Evolutionary conservation across 73 alveolate genomes (phyloP), one percentile per base, ranked within the genome.

Genomic region (Diophrys appendiculata): DNA sequence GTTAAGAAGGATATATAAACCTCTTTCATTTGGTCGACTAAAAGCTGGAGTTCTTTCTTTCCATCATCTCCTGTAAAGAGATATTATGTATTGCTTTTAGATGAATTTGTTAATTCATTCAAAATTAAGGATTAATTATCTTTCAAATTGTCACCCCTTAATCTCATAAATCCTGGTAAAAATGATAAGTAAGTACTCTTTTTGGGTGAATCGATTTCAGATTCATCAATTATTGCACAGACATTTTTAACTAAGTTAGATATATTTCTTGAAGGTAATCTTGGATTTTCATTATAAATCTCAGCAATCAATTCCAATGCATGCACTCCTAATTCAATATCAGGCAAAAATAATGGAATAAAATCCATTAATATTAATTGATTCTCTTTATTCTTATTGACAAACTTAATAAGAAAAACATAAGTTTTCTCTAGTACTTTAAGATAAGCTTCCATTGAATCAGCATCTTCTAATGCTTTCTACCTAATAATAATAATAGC

Each of bases 301-400:
- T 80, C 89, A 1, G 77, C 76, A 18, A 80, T 80, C 14, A 80
- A 77, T 30, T 80, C 89, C 13, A 69, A 29, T 29, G 89, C 82
- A 54, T 80, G 89, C 18, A 80, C 89, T 5, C 89, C 89, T 54
- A 0, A 80, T 35, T 80, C 90, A 26, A 82, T 65, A 54, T 82
- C 90, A 23, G 76, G 35, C 26, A 82, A 65, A 72, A 82, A 82
- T 14, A 76, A 23, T 29, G 76, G 85, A 56, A 82, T 56, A 60
- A 31, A 67, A 24, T 55, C 81, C 79, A 82, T 64, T 28, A 82
- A 35, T 8, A 82, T 55, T 64, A 67, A 31, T 67, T 82, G 86
- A 65, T 82, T 82, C 43, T 82, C 85, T 65, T 80, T 73, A 60
- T 82, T 82, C 30, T 73, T 55, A 26, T 43, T 72, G 3, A 28